Percentiles rank a stretch among this genome's conserved stretches.
Conservation (phyloP, 805 yeast genomes). For the Saturnispora halmiae region DNA sequence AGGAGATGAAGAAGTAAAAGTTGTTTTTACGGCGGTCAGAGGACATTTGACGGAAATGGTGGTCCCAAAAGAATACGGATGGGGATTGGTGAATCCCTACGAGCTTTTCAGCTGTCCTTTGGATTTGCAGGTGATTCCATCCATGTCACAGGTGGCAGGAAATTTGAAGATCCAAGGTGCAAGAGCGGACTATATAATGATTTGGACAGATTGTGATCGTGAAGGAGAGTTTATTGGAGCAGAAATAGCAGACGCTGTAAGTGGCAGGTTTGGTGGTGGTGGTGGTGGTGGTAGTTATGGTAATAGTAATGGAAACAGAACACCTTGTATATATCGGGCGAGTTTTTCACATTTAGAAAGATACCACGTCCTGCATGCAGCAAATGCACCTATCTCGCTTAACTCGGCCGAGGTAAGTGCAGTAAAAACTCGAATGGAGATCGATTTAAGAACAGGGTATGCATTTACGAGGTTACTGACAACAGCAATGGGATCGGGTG, state of each 20-base stretch:
- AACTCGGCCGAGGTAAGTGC: conserved; percentile 72
- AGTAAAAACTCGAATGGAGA: conserved; percentile 74
- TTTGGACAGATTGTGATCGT: conserved; percentile 98
- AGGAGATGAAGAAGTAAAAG: conserved; percentile 38
- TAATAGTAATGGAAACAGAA: no score
- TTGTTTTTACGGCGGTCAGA: conserved; percentile 83
- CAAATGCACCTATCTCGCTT: conserved; percentile 52
- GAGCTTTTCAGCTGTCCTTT: conserved; percentile 62
- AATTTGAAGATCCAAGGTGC: conserved; percentile 65
- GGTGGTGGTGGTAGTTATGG: no score
- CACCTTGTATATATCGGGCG: conserved; percentile 59
- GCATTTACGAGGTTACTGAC: conserved; percentile 80
- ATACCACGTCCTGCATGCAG: conserved; percentile 66
- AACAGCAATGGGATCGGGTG: conserved; percentile 23
- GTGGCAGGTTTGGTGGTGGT: no score
- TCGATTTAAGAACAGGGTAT: conserved; percentile 83
- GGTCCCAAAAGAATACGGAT: conserved; percentile 50
- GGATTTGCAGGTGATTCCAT: conserved; percentile 1
- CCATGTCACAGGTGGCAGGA: conserved; percentile 42
- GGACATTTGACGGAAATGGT: conserved; percentile 72
- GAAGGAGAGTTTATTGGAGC: conserved; percentile 92
- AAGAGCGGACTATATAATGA: conserved; percentile 56
- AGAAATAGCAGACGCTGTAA: conserved; percentile 66
- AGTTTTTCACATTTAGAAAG: conserved; percentile 81
- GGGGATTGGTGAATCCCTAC: conserved; percentile 61